Evolutionary conservation across 768 basidiomycete species (phyloP), one percentile per base, ranked within the genome.

Genomic region (Imleria badia): DNA sequence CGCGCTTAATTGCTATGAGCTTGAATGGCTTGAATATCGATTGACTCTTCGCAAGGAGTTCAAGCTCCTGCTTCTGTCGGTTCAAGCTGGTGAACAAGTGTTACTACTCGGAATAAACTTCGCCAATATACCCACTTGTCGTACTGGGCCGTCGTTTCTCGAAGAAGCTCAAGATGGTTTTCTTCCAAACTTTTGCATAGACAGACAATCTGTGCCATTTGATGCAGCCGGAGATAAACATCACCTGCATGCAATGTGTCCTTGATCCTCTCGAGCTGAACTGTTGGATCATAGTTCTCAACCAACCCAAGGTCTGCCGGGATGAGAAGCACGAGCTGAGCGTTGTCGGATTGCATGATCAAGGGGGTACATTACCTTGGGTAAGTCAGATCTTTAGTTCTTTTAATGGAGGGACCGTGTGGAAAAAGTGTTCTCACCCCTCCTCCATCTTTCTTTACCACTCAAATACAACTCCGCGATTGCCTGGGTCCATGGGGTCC

Each of bases 331-430:
- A 52, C n/a, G 14, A 29, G 39, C 30, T 57, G 29, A 11, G 35
- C 1, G 22, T 44, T n/a, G 31, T 50, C 22, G 13, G 60, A 22
- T 45, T n/a, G 15, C 60, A 62, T 62, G 52, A 31, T 45, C 40
- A 42, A 53, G 30, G 45, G 20, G 38, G 29, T 30, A 38, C 35
- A 34, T 29, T n/a, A 26, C 35, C 36, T 29, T 17, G n/a, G 14
- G 33, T 17, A 17, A 17, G 1, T 29, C 29, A 23, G n/a, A 26
- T 6, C 23, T 31, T 8, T n/a, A n/a, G 20, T 23, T 51, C 38
- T n/a, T 39, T 45, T 41, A 45, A 48, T 10, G 19, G 30, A n/a
- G 51, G 17, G 49, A 49, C 41, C 22, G 45, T 46, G 50, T 57
- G 34, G 45, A 53, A 42, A 38, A 50, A 15, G 13, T 17, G 11